Conservation (phyloP, 1,284 basidiomycete genomes). For the Coniophora puteana region DNA sequence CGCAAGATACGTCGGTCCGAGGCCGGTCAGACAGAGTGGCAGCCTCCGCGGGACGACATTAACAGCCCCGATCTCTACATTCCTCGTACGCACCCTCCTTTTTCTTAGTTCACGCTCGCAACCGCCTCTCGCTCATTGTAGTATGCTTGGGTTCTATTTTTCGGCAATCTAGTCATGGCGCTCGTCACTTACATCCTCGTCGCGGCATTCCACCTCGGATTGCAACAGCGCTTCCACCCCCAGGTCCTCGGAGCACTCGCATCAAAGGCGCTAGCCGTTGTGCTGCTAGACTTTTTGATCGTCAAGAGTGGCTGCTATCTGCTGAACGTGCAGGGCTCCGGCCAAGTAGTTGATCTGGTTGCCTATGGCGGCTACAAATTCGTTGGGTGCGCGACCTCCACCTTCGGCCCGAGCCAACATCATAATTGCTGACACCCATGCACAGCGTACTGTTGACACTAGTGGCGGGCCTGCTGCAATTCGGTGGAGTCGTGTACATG, state of each 20-base stretch:
- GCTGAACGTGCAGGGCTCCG: slow-evolving; percentile 77
- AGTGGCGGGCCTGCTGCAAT: slow-evolving; percentile 54
- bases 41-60: slow-evolving; percentile 89
- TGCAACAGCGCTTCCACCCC: slow-evolving; percentile 84
- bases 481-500: slow-evolving; percentile 65
- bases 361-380: slow-evolving; percentile 98
- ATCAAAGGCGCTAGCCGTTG: slow-evolving; percentile 77
- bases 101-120: background rate
- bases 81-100: slow-evolving; percentile 65
- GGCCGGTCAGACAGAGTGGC: slow-evolving; percentile 76
- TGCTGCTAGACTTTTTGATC: slow-evolving; percentile 83
- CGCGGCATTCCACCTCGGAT: slow-evolving; percentile 80
- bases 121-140: background rate
- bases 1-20: slow-evolving; percentile 61
- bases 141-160: slow-evolving; percentile 4
- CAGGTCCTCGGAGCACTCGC: slow-evolving; percentile 87
- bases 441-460: slow-evolving; percentile 71
- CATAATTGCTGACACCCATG: slow-evolving; percentile 1
- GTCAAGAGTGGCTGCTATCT: slow-evolving; percentile 92
- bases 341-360: slow-evolving; percentile 68
- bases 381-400: slow-evolving; percentile 63
- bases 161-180: slow-evolving; percentile 73
- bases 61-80: slow-evolving; percentile 98
- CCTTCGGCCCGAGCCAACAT: background rate
- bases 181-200: slow-evolving; percentile 95